Evolutionary conservation across 306 rosid genomes (phyloP), one percentile per base, ranked within the genome.

Genomic region (Rubus parviflorus): DNA sequence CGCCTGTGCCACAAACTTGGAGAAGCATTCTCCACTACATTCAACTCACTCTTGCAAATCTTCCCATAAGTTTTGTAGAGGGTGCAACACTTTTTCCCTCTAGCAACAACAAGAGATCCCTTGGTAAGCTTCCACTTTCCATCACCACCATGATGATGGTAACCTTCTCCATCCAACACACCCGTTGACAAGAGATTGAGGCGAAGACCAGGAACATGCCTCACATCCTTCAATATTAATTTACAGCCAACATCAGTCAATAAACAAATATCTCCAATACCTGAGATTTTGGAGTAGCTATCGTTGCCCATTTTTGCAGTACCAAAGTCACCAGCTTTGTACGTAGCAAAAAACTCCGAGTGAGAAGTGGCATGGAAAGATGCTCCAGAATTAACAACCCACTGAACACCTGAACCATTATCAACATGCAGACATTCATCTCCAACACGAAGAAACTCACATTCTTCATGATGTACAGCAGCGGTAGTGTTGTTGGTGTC

Each of bases 71-170:
- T 23, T 0, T 16, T 6, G n/a, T 60, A 60, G 8, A 60, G 35
- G 0, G 10, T 60, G 14, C 41, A 23, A 23, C 41, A 60, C 14
- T 25, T 15, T 4, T 6, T 0, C 25, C 17, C 47, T 35, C 13
- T 30, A 3, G 60, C 62, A 23, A 61, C 46, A 23, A 62, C 61
- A n/a, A 75, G 7, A 30, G 43, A 16, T 5, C 70, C 78, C 4
- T 47, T 75, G 13, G 49, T 74, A 37, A 74, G 56, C 56, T 74
- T 74, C 57, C 68, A 74, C 11, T 60, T 43, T 19, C 77, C 77
- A 7, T 74, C 6, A 42, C 69, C 15, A 45, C 61, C 45, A 23
- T 43, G 9, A 35, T 16, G 62, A 3, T 57, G 23, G 54, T 17
- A 38, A 0, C 76, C 73, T n/a, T 69, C 20, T 3, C 6, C 2